Percentiles rank a stretch among this genome's conserved stretches.
These are phyloP conservation scores for Carnegiea gigantea DNA, from an alignment of 179 eudicot genomes.

Conservation along the genomic window DNA sequence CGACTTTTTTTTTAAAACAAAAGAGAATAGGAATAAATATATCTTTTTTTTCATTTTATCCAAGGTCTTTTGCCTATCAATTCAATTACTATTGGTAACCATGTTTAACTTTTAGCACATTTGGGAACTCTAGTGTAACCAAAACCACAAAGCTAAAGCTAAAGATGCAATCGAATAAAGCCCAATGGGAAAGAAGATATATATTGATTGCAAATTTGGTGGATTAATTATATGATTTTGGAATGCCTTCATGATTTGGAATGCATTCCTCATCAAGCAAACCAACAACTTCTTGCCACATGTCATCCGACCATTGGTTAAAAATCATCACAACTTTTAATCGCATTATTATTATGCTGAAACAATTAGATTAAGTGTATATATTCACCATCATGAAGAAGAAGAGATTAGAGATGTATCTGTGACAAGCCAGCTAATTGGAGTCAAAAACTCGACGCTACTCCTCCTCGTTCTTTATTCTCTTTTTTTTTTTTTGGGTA, in stretches of 20 bases:
- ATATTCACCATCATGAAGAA: too few species aligned
- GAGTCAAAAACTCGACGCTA: too few species aligned
- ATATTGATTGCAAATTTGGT: not conserved
- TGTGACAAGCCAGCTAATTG: too few species aligned
- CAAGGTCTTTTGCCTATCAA: not conserved
- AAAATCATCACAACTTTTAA: not conserved
- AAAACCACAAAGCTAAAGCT: not conserved
- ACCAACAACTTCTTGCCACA: not conserved
- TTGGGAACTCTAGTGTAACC: not conserved
- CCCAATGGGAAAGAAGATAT: not conserved
- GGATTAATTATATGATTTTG: not conserved
- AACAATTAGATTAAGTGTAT: too few species aligned
- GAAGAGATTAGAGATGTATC: too few species aligned
- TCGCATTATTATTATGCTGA: too few species aligned
- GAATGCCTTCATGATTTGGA: slow-evolving; percentile 6
- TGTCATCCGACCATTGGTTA: not conserved
- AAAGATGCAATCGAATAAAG: not conserved
- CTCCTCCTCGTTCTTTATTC: too few species aligned
- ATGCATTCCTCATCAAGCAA: not conserved
- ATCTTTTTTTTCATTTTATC: too few species aligned
- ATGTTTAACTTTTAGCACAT: not conserved
- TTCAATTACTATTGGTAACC: not conserved
- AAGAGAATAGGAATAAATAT: too few species aligned
- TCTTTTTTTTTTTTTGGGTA: too few species aligned
- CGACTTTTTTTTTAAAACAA: too few species aligned